phyloP scores from a whole-genome alignment of 2,329 filamentous ascomycete genomes.

The Nemania sp. region DNA sequence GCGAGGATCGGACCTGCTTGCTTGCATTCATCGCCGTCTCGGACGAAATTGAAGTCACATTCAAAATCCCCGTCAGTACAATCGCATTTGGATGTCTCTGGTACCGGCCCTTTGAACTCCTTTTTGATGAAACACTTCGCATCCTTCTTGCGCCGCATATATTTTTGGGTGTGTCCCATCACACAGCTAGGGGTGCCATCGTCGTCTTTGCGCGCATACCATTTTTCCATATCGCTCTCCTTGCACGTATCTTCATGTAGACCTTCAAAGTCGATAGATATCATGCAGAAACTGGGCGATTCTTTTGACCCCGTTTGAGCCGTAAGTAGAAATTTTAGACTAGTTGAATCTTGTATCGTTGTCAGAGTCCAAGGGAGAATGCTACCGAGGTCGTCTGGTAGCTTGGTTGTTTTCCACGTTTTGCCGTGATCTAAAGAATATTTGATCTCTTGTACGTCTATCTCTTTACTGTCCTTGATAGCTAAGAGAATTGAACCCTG shows the following conservation, averaged over 20 bases:
- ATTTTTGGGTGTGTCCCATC: slow-evolving; percentile 96
- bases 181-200: slow-evolving; percentile 86
- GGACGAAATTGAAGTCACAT: slow-evolving; percentile 92
- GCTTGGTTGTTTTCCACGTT: slow-evolving; percentile 78
- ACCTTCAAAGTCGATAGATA: slow-evolving; percentile 85
- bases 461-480: slow-evolving; percentile 76
- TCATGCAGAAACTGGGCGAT: slow-evolving; percentile 69
- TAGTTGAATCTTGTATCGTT: slow-evolving; percentile 92
- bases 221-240: slow-evolving; percentile 84
- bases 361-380: slow-evolving; percentile 81
- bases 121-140: slow-evolving; percentile 90
- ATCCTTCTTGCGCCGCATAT: slow-evolving; percentile 84
- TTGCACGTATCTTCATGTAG: slow-evolving; percentile 84
- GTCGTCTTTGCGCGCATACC: slow-evolving; percentile 85
- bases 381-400: slow-evolving; percentile 74
- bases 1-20: slow-evolving; percentile 70
- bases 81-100: slow-evolving; percentile 79
- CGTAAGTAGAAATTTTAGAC: slow-evolving; percentile 87
- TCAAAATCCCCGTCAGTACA: slow-evolving; percentile 91
- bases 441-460: slow-evolving; percentile 67
- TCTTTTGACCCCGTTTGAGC: slow-evolving; percentile 67
- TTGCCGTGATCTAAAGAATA: slow-evolving; percentile 94
- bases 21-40: slow-evolving; percentile 76
- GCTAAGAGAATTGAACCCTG: slow-evolving; percentile 91
- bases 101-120: slow-evolving; percentile 82